Evolutionary conservation across 2,329 filamentous ascomycete genomes (phyloP).

Genomic region (Orbilia quercus): DNA sequence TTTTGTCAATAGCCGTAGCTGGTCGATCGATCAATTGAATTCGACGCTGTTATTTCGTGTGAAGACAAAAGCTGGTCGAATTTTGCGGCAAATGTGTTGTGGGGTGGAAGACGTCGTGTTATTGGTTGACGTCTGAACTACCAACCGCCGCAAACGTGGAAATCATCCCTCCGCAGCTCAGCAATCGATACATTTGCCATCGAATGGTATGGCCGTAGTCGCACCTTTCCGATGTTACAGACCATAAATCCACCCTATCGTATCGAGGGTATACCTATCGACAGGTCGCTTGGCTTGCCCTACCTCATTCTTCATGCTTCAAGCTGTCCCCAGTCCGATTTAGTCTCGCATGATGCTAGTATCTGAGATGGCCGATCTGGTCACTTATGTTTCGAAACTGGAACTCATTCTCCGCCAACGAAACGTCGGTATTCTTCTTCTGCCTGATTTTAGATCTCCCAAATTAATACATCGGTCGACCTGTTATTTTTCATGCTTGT

Average conservation of each 20-base stretch:
- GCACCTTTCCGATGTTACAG: neutral
- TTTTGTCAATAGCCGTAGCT: conserved; percentile 1
- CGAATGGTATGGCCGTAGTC: neutral
- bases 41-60: too few relatives aligned
- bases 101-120: conserved; percentile 1
- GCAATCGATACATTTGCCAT: conserved; percentile 28
- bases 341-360: conserved; percentile 38
- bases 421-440: conserved; percentile 36
- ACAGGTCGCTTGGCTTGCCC: conserved; percentile 32
- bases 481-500: conserved; percentile 28
- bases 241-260: conserved; percentile 10
- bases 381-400: conserved; percentile 34
- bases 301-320: conserved; percentile 43
- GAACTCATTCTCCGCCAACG: conserved; percentile 17
- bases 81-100: conserved; percentile 26
- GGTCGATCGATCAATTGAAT: too few relatives aligned
- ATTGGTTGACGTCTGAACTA: conserved; percentile 10
- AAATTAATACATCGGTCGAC: conserved; percentile 11
- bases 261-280: conserved; percentile 11
- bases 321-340: conserved; percentile 27
- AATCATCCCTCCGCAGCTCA: conserved; percentile 14
- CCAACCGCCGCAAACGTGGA: conserved; percentile 25
- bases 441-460: conserved; percentile 39
- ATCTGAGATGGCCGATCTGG: conserved; percentile 41
- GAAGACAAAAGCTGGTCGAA: too few relatives aligned